Evolutionary conservation across 352 stramenopile genomes (phyloP).

Genomic region (Phytophthora cactorum): DNA sequence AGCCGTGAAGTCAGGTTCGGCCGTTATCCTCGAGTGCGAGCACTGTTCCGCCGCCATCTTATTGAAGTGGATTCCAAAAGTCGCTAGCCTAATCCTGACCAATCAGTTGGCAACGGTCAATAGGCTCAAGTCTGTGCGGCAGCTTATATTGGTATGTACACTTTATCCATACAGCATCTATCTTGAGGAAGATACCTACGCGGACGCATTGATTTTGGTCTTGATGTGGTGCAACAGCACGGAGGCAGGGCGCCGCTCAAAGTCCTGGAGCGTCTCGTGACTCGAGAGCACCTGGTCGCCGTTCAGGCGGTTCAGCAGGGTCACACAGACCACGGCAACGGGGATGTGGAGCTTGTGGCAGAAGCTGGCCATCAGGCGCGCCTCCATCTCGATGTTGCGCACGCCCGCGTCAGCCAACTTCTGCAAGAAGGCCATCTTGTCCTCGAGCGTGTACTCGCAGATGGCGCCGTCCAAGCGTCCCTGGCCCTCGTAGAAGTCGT

Average conservation of each 20-base stretch:
- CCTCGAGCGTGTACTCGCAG: slow-evolving; percentile 78
- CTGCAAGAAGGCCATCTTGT: slow-evolving; percentile 80
- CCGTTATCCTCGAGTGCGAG: slow-evolving; percentile 15
- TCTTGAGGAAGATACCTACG: slow-evolving; percentile 16
- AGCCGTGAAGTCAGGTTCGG: slow-evolving; percentile 9
- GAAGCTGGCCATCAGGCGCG: slow-evolving; percentile 70
- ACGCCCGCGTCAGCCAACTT: slow-evolving; percentile 58
- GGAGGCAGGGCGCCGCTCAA: slow-evolving; percentile 61
- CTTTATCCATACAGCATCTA: slow-evolving; percentile 14
- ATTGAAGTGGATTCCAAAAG: slow-evolving; percentile 15
- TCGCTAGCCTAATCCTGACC: not conserved
- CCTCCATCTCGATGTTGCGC: slow-evolving; percentile 90
- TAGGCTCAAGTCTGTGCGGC: not conserved
- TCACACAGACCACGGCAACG: slow-evolving; percentile 76
- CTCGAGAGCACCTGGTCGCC: slow-evolving; percentile 75
- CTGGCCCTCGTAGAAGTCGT: slow-evolving; percentile 89
- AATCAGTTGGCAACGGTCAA: slow-evolving; percentile 1
- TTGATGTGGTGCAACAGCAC: slow-evolving; percentile 84
- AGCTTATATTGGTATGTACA: slow-evolving; percentile 19
- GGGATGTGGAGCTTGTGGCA: slow-evolving; percentile 82
- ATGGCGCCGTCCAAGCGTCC: slow-evolving; percentile 84
- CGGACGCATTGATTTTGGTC: slow-evolving; percentile 42
- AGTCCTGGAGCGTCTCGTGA: slow-evolving; percentile 65
- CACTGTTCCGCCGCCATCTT: slow-evolving; percentile 15
- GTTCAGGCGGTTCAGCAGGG: slow-evolving; percentile 80